A percentile compares a stretch with the other conserved stretches of the same genome.
phyloP scores from a whole-genome alignment of 1,284 basidiomycete species.

The Bondarzewia mesenterica region DNA sequence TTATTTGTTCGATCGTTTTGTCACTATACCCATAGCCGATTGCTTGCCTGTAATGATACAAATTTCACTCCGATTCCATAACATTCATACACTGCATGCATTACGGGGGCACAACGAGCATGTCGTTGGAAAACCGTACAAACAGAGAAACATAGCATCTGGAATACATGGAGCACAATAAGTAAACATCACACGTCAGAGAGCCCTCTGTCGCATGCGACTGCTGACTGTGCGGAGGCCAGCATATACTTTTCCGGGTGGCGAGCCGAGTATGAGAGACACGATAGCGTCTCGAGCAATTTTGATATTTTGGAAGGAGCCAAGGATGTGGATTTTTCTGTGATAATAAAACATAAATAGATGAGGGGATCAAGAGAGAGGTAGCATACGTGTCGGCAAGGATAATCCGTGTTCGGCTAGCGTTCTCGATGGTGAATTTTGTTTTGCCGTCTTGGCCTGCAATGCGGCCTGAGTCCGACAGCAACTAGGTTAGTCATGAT shows the following conservation, averaged over 20 bases:
- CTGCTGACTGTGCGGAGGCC: constrained; percentile 86
- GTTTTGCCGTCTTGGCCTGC: constrained; percentile 98
- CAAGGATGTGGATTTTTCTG: constrained; percentile 91
- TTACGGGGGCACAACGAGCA: too few relatives aligned
- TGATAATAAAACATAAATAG: constrained; percentile 6
- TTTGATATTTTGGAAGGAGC: constrained; percentile 96
- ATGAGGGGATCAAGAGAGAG: constrained; percentile 2
- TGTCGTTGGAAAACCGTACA: neutral
- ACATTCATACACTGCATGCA: too few relatives aligned
- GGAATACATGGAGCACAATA: constrained; percentile 1
- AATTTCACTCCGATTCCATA: too few relatives aligned
- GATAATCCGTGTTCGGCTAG: constrained; percentile 91
- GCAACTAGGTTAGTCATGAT: neutral
- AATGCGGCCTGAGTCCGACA: constrained; percentile 69
- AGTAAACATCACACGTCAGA: constrained; percentile 29
- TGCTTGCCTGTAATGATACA: too few relatives aligned
- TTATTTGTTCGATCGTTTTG: too few relatives aligned
- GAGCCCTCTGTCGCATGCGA: constrained; percentile 84
- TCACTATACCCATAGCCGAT: neutral
- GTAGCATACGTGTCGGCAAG: constrained; percentile 84
- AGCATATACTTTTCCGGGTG: constrained; percentile 95
- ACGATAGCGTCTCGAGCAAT: constrained; percentile 94
- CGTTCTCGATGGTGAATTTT: constrained; percentile 97
- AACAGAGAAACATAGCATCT: neutral
- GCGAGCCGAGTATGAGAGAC: constrained; percentile 89